Evolutionary conservation across 164 flowering plant genomes (phyloP).

Genomic region (Houttuynia cordata): DNA sequence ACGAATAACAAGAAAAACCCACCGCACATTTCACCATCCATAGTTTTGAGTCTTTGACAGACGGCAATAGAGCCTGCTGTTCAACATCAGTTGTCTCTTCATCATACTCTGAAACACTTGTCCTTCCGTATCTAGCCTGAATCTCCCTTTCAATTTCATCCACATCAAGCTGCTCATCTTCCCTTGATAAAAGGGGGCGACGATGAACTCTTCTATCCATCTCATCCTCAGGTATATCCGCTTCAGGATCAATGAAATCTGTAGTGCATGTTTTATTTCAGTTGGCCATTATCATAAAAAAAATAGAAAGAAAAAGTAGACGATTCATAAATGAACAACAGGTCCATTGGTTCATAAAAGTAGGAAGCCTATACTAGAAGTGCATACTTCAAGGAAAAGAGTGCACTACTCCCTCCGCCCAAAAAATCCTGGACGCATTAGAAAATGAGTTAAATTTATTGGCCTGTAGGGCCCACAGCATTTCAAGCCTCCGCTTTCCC

Average conservation of each 20-base stretch:
- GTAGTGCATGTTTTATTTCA: slow-evolving; percentile 2
- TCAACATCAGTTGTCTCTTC: slow-evolving; percentile 95
- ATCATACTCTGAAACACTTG: slow-evolving; percentile 57
- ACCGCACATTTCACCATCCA: slow-evolving; percentile 99
- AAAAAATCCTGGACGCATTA: too few relatives aligned
- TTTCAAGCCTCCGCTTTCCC: too few relatives aligned
- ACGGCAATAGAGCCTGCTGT: slow-evolving; percentile 93
- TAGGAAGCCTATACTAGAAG: too few relatives aligned
- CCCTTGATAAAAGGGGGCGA: slow-evolving; percentile 44
- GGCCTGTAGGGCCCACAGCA: too few relatives aligned
- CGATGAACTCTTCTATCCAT: slow-evolving; percentile 53
- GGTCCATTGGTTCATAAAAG: too few relatives aligned
- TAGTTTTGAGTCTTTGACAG: slow-evolving; percentile 91
- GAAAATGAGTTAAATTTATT: too few relatives aligned
- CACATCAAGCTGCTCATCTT: slow-evolving; percentile 80
- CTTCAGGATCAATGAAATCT: slow-evolving; percentile 75
- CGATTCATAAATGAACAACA: too few relatives aligned
- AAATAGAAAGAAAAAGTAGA: too few relatives aligned
- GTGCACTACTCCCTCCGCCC: too few relatives aligned
- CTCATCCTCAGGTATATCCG: slow-evolving; percentile 68
- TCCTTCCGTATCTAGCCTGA: slow-evolving; percentile 57
- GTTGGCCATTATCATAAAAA: neutral
- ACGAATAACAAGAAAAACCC: slow-evolving; percentile 14
- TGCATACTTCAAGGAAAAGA: too few relatives aligned
- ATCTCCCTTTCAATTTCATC: slow-evolving; percentile 73